Evolutionary conservation across 257 asterid genomes (phyloP).

Genomic region (Eucommia ulmoides): DNA sequence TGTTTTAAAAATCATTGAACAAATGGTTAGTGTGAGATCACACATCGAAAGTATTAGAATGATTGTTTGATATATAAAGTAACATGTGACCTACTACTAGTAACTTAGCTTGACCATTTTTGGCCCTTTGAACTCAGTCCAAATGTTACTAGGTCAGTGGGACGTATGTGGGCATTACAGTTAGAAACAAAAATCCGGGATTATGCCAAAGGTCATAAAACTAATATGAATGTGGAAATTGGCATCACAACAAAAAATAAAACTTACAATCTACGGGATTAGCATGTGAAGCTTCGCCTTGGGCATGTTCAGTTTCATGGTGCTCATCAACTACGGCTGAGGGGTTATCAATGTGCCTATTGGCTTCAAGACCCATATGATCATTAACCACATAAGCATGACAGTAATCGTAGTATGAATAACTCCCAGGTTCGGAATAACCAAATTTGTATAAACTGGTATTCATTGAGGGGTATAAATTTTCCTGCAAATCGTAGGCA

Average conservation of each 20-base stretch:
- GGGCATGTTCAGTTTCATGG: conserved; percentile 26
- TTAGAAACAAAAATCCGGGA: neutral
- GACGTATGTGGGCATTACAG: neutral
- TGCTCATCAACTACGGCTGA: conserved; percentile 29
- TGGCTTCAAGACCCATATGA: conserved; percentile 32
- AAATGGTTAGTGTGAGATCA: too few species aligned
- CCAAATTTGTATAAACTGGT: conserved; percentile 56
- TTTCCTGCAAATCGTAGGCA: conserved; percentile 43
- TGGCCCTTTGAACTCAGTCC: too few species aligned
- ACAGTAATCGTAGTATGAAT: conserved; percentile 53
- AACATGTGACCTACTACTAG: neutral
- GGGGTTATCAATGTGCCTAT: conserved; percentile 34
- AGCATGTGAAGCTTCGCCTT: conserved; percentile 31
- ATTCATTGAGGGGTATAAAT: conserved; percentile 42
- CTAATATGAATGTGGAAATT: neutral
- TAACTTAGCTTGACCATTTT: neutral
- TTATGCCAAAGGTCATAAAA: neutral
- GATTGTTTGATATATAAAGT: too few species aligned
- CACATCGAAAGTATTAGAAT: too few species aligned
- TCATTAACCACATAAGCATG: conserved; percentile 39
- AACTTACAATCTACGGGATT: conserved; percentile 61
- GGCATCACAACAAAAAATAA: conserved; percentile 1
- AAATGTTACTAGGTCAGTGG: neutral
- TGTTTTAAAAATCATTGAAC: too few species aligned
- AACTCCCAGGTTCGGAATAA: conserved; percentile 61